Evolutionary conservation across 2,329 filamentous ascomycete genomes (phyloP), one percentile per base, ranked within the genome.

Genomic region (Fusarium subglutinans): DNA sequence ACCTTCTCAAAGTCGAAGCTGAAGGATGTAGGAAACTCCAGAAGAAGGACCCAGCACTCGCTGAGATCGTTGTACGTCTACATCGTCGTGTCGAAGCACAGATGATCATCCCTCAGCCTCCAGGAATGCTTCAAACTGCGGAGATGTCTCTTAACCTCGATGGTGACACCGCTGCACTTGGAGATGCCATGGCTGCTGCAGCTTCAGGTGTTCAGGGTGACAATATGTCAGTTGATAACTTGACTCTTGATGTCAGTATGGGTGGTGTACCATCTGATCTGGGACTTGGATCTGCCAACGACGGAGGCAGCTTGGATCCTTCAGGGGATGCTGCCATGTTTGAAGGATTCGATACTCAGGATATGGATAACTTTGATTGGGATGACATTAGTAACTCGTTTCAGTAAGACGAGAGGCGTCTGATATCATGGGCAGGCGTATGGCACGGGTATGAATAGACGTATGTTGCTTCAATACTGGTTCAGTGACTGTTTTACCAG

Each of bases 41-140:
- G 43, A 87, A 88, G 75, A 83, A 83, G n/a, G 90, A 92, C 66
- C 83, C 86, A 4, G 81, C 84, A 24, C 82, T 89, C 50, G 90
- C 90, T 3, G 91, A 93, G 80, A 87, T 87, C 14, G 83, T 90
- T 20, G 88, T 92, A 15, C 89, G 91, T 13, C 86, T 93, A 13
- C 85, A 92, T 78, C 86, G 91, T 33, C 85, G 87, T 6, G 90
- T 93, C 17, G 91, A 94, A 80, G 86, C 88, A n/a, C 91, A 92
- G 78, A 87, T 93, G 84, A 83, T 84, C 40, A 81, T 79, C 76
- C 81, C 82, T 28, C 81, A 82, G 60, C 77, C 82, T 8, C 82
- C 83, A 59, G 76, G 80, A 6, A 84, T 88, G 75, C 81, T 88
- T 24, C 84, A 85, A 50, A 79, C 79, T 30, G 79, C 80, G 9